Conservation (phyloP, 371 early-diverging fungal genomes). For the Mucor plumbeus region DNA sequence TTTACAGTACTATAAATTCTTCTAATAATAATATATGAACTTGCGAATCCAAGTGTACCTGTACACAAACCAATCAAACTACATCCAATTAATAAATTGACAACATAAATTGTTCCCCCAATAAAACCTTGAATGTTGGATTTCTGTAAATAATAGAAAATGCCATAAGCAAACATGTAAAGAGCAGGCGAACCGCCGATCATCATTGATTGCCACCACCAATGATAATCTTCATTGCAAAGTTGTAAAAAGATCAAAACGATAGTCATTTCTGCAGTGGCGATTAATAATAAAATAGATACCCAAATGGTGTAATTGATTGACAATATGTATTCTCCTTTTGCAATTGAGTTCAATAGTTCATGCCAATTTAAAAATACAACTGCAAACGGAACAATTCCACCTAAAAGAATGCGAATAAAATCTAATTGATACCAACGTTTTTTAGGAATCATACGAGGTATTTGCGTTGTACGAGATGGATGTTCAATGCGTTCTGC, state of each 20-base stretch:
- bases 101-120: conserved; percentile 37
- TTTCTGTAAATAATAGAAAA: conserved; percentile 35
- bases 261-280: conserved; percentile 36
- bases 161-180: conserved; percentile 45
- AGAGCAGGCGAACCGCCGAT: conserved; percentile 40
- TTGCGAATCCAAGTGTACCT: conserved; percentile 49
- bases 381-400: conserved; percentile 49
- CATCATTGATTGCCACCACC: conserved; percentile 57
- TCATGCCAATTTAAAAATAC: conserved; percentile 52
- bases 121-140: conserved; percentile 32
- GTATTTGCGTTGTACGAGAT: conserved; percentile 47
- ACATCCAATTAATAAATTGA: conserved; percentile 41
- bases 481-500: conserved; percentile 48
- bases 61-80: conserved; percentile 38
- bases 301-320: conserved; percentile 21
- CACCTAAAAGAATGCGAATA: conserved; percentile 35
- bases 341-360: conserved; percentile 33
- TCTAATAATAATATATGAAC: conserved; percentile 40
- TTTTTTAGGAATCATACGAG: conserved; percentile 48
- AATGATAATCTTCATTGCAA: conserved; percentile 53
- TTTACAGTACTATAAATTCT: conserved; percentile 51
- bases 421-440: conserved; percentile 45
- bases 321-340: conserved; percentile 39
- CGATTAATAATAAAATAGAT: conserved; percentile 25
- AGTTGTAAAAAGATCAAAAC: conserved; percentile 48